Evolutionary conservation across 306 rosid species (phyloP), one percentile per base, ranked within the genome.

Genomic region (Quillaja saponaria): DNA sequence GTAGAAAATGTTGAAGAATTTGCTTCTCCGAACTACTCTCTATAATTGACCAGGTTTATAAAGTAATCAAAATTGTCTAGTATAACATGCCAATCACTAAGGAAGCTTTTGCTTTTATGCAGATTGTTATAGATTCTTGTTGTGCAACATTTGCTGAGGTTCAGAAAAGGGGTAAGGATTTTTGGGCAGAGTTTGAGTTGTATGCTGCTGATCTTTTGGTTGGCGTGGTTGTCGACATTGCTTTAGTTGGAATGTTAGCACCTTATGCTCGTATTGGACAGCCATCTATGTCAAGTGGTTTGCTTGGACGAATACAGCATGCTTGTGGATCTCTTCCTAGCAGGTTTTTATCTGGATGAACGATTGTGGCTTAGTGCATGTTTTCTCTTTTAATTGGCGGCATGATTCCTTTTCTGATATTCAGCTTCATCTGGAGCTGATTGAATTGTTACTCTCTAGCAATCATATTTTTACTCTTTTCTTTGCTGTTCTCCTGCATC

Each of bases 141-240:
- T 91, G 97, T 80, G 95, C 96, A 45, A 91, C 97, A 1, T 91
- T 87, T 78, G 97, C 97, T 0, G 97, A 91, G 76, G 81, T 84
- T 61, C 91, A 84, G 86, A 85, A 88, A 74, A 84, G 97, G 55
- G 96, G 96, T 54, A 86, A 87, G 77, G 78, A 87, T 76, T 91
- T 91, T 51, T 91, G 95, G 97, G 81, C 85, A 20, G 97, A 87
- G 48, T 87, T 87, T 63, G 96, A 91, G 90, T 68, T 91, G 84
- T 88, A 85, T 12, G 87, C 91, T 55, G 96, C 97, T 14, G 97
- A 91, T 80, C 81, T 87, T 60, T 76, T 91, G 79, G 97, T 91
- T 49, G 97, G 96, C 52, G 44, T 87, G 14, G 97, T 79, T 41
- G 96, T 91, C 35, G 97, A 87, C 73, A 71, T 88, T 78, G 97